Evolutionary conservation across 106 monocot species (phyloP), one percentile per base, ranked within the genome.

Genomic region (Acorus gramineus): DNA sequence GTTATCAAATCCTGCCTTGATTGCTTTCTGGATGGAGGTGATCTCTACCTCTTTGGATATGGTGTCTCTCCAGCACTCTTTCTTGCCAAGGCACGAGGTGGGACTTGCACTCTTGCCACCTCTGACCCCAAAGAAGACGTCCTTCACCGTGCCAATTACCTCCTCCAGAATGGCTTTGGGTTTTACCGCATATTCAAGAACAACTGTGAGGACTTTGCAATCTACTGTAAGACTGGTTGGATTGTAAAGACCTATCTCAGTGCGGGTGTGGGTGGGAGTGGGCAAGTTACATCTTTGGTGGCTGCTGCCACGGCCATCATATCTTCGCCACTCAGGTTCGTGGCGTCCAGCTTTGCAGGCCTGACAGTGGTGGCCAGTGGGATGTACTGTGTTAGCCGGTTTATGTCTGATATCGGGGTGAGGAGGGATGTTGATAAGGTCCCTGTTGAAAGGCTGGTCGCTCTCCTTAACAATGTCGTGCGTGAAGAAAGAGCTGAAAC

Each of bases 151-250:
- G 89, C 86, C 14, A 74, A 72, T 3, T 82, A 79, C 67, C 89
- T 94, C 12, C 84, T 94, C 4, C 49, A 70, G 10, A 72, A 77
- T 44, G 92, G 86, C 2, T 94, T 94, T 48, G 89, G 93, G 7
- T 73, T 53, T 7, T 93, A 93, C 63, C 62, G 67, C 61, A 61
- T 89, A 4, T 93, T 89, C 79, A 86, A 81, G 73, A 93, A 93
- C 79, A 93, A 93, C 68, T 93, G 93, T 47, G 93, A 93, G 84
- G 89, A 93, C 66, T 93, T 93, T 47, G 93, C 93, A 8, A 86
- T 93, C 8, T 93, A 93, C 59, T 93, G 89, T 76, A 93, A 89
- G 77, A 93, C 93, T 2, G 84, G 89, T 48, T 70, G 89, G 46
- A 74, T 93, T 46, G 74, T 86, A 8, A 70, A 11, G 46, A 84